Conservation (phyloP, 192 early-diverging fungal genomes). For the Phlyctochytrium bullatum region DNA sequence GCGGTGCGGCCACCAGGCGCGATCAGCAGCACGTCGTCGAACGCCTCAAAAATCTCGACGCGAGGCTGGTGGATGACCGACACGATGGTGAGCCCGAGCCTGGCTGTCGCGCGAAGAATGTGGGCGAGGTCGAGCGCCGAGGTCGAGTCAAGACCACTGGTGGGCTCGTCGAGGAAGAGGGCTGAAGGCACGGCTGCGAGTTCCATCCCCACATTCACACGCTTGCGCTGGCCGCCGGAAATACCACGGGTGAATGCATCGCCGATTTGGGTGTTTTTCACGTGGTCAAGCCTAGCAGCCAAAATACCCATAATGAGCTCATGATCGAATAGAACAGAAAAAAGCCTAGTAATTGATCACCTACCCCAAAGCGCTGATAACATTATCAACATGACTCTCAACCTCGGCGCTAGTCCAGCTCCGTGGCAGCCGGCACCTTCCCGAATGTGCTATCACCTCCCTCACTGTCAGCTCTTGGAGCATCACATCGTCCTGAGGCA, state of each 20-base stretch:
- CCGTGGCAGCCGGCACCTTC: conserved; percentile 67
- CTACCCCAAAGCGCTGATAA: conserved; percentile 60
- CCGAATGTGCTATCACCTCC: conserved; percentile 75
- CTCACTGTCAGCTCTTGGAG: conserved; percentile 62
- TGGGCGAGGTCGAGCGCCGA: conserved; percentile 67
- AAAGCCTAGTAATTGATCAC: background rate
- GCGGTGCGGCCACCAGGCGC: no score
- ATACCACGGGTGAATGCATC: conserved; percentile 73
- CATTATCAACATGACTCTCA: conserved; percentile 67
- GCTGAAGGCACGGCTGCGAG: conserved; percentile 77
- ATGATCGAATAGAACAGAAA: background rate
- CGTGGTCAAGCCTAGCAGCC: conserved; percentile 14
- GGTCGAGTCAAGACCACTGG: no score
- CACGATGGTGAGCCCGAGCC: no score
- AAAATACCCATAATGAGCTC: background rate
- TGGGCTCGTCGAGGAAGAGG: conserved; percentile 85
- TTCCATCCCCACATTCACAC: conserved; percentile 80
- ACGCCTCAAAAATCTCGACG: conserved; percentile 67
- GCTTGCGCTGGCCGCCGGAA: conserved; percentile 82
- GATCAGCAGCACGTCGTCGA: conserved; percentile 69
- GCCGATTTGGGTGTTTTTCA: conserved; percentile 54
- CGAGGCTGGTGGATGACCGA: conserved; percentile 81
- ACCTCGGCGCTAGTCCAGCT: conserved; percentile 63
- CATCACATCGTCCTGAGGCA: conserved; percentile 43
- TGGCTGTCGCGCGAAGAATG: conserved; percentile 69